A percentile compares a stretch with the other conserved stretches of the same genome.
phyloP scores from a whole-genome alignment of 495 filamentous ascomycete species.

The Trichocladium uniseriatum region DNA sequence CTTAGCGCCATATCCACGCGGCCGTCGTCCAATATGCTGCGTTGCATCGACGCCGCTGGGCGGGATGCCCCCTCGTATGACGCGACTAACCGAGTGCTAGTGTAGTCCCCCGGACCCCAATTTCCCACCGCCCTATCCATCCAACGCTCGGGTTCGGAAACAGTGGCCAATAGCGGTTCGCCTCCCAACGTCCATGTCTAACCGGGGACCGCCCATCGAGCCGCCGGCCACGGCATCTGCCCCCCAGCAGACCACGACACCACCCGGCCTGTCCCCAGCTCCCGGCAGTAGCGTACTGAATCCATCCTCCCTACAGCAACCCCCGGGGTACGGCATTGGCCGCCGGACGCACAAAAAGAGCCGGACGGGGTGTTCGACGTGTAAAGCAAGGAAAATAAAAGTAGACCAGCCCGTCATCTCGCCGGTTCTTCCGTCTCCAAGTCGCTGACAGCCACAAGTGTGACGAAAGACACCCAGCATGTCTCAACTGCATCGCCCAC shows the following conservation, averaged over 20 bases:
- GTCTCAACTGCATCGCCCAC: conserved; percentile 36
- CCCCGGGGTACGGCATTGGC: conserved; percentile 2
- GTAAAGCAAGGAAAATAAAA: conserved; percentile 37
- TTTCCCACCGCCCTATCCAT: not conserved
- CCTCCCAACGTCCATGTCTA: too few species aligned
- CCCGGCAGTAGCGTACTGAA: not conserved
- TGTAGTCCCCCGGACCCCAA: not conserved
- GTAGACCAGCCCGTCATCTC: conserved; percentile 10
- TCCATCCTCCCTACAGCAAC: not conserved
- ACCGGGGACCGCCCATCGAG: not conserved
- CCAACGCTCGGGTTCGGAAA: not conserved
- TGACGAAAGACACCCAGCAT: conserved; percentile 36
- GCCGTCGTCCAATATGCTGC: too few species aligned
- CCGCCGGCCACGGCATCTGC: not conserved
- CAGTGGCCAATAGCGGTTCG: too few species aligned
- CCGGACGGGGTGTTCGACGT: conserved; percentile 32
- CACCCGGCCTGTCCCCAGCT: conserved; percentile 1
- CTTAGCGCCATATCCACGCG: too few species aligned
- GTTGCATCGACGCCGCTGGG: too few species aligned
- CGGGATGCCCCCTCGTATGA: too few species aligned
- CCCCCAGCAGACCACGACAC: not conserved
- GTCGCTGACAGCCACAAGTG: conserved; percentile 16
- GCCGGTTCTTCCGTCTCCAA: not conserved
- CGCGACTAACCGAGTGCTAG: not conserved
- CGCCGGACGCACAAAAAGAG: conserved; percentile 31